A percentile compares a stretch with the other conserved stretches of the same genome.
Conservation (phyloP, 176 grass and related monocot genomes). For the Oryza officinalis region DNA sequence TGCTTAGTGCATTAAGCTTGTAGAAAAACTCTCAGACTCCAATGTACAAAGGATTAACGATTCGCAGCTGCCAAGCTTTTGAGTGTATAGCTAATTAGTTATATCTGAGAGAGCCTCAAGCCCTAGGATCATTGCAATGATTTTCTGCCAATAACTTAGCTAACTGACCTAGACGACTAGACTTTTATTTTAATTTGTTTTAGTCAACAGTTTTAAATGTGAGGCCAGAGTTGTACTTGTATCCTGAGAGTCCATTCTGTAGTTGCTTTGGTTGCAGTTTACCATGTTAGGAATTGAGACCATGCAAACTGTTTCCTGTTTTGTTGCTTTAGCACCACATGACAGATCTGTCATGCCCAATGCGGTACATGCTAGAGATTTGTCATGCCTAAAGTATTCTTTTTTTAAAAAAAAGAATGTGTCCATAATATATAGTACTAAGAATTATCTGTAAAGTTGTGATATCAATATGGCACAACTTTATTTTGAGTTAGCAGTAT, state of each 20-base stretch:
- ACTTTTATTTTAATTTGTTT: neutral
- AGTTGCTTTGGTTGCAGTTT: neutral
- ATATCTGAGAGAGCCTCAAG: neutral
- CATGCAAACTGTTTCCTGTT: neutral
- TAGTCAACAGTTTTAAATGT: neutral
- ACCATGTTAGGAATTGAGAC: neutral
- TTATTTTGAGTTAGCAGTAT: conserved; percentile 7
- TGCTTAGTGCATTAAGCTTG: neutral
- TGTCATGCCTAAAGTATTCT: neutral
- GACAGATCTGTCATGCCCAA: conserved; percentile 12
- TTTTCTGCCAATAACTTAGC: conserved; percentile 7
- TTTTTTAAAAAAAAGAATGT: neutral
- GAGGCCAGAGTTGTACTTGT: neutral
- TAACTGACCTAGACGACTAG: neutral
- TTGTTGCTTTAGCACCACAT: neutral
- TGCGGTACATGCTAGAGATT: neutral
- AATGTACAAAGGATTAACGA: neutral
- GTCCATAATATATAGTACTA: neutral
- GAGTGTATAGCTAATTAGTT: neutral
- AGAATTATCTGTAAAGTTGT: neutral
- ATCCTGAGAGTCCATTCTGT: neutral
- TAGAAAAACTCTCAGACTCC: neutral
- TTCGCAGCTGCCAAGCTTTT: neutral
- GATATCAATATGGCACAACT: neutral
- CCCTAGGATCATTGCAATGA: conserved; percentile 1